phyloP scores from a whole-genome alignment of 2,329 filamentous ascomycete genomes.

The Trichothecium roseum region DNA sequence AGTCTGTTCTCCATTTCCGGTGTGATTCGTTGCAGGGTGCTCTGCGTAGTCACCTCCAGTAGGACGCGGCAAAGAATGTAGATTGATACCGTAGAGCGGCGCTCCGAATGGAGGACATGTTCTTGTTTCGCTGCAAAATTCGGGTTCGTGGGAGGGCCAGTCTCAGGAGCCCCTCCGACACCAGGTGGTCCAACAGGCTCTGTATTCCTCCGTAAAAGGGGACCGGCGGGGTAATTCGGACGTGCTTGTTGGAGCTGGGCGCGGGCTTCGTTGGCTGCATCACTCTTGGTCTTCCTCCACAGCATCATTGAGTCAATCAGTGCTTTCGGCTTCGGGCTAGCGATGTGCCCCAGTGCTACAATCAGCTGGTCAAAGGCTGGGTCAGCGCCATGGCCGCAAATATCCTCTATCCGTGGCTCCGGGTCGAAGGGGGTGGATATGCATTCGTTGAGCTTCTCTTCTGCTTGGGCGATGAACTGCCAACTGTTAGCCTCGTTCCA shows the following conservation, averaged over 20 bases:
- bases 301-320: conserved; percentile 97
- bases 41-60: conserved; percentile 89
- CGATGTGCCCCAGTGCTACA: conserved; percentile 85
- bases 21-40: conserved; percentile 70
- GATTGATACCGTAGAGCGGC: conserved; percentile 86
- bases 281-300: conserved; percentile 94
- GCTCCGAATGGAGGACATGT: conserved; percentile 69
- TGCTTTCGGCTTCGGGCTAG: conserved; percentile 85
- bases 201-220: conserved; percentile 61
- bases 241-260: conserved; percentile 44
- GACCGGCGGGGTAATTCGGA: conserved; percentile 29
- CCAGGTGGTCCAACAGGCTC: conserved; percentile 42
- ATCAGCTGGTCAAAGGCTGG: conserved; percentile 89
- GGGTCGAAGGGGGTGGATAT: conserved; percentile 69
- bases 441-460: conserved; percentile 87
- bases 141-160: conserved; percentile 21
- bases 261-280: conserved; percentile 65
- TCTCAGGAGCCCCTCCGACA: conserved; percentile 13
- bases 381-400: conserved; percentile 86
- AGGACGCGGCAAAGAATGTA: conserved; percentile 91
- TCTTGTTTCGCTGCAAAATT: conserved; percentile 50
- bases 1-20: conserved; percentile 88
- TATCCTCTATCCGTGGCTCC: conserved; percentile 74
- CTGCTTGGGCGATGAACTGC: conserved; percentile 88
- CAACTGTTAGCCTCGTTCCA: conserved; percentile 7